Evolutionary conservation across 2,329 filamentous ascomycete species (phyloP).

Genomic region (Pyrenochaeta sp.): DNA sequence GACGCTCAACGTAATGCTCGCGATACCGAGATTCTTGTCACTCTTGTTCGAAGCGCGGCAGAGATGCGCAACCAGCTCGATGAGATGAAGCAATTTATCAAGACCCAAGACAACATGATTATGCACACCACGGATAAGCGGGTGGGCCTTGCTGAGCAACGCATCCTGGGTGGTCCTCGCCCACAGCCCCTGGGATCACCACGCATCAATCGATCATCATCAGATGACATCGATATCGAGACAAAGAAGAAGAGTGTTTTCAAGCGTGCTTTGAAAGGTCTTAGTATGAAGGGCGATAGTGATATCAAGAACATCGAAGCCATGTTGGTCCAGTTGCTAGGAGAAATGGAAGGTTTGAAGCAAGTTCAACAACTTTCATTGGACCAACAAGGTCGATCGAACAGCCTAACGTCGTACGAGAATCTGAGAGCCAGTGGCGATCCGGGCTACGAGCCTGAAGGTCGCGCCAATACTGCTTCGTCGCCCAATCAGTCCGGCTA

Average conservation of each 20-base stretch:
- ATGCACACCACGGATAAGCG: constrained; percentile 87
- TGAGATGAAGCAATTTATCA: constrained; percentile 91
- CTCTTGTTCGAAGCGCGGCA: constrained; percentile 89
- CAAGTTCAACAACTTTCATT: constrained; percentile 47
- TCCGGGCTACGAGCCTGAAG: constrained; percentile 82
- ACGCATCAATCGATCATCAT: constrained; percentile 63
- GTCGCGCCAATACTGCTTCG: constrained; percentile 77
- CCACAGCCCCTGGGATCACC: constrained; percentile 69
- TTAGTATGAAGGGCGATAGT: constrained; percentile 86
- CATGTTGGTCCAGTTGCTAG: constrained; percentile 83
- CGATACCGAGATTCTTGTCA: constrained; percentile 95
- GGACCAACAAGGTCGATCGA: constrained; percentile 46
- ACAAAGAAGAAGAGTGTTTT: constrained; percentile 94
- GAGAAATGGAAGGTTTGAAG: constrained; percentile 80
- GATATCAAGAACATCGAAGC: constrained; percentile 80
- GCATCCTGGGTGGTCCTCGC: constrained; percentile 83
- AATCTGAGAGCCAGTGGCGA: constrained; percentile 75
- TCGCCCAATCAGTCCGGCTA: constrained; percentile 80
- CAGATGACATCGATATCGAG: constrained; percentile 64
- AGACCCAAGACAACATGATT: constrained; percentile 87
- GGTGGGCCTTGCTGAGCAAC: constrained; percentile 84
- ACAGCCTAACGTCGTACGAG: constrained; percentile 73
- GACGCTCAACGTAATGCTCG: constrained; percentile 96
- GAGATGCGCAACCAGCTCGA: constrained; percentile 98
- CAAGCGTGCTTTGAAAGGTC: constrained; percentile 87